These are phyloP conservation scores for Trichoderma simmonsii DNA, from an alignment of 2,329 filamentous ascomycete species.

Conservation along the genomic window DNA sequence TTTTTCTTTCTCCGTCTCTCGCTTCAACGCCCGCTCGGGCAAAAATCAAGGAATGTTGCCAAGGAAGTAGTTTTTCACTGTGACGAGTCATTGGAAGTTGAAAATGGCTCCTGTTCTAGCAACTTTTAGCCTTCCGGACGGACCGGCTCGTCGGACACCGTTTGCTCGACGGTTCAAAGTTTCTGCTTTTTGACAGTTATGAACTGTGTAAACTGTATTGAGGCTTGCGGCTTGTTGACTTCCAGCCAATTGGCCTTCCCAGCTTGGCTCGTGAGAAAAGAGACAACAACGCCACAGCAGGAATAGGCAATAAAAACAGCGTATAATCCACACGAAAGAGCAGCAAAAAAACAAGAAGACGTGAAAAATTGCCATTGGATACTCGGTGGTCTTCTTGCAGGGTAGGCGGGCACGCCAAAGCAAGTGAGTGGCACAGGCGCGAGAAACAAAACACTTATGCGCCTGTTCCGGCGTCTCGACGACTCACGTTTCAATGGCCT, in stretches of 20 bases:
- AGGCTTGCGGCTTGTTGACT: not conserved
- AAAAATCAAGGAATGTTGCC: not conserved
- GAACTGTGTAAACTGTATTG: not conserved
- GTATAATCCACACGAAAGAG: not conserved
- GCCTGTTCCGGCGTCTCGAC: not conserved
- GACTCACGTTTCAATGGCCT: not conserved
- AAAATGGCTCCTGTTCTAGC: not conserved
- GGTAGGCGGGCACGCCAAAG: not conserved
- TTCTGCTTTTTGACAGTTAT: not conserved
- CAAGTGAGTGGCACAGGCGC: not conserved
- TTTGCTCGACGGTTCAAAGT: not conserved
- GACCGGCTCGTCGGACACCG: constrained; percentile 10
- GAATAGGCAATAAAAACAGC: not conserved
- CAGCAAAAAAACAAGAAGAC: not conserved
- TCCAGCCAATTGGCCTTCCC: not conserved
- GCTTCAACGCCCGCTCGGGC: not conserved
- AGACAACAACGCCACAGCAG: not conserved
- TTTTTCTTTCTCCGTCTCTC: not conserved
- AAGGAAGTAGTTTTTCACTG: not conserved
- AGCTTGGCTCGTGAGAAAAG: not conserved
- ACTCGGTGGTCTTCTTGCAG: not conserved
- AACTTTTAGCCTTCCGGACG: constrained; percentile 5
- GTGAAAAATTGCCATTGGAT: not conserved
- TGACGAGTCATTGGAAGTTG: not conserved
- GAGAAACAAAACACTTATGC: not conserved